Base-by-base conservation (phyloP, 2,329 filamentous ascomycete species). In the Alternaria hordeiaustralica region DNA sequence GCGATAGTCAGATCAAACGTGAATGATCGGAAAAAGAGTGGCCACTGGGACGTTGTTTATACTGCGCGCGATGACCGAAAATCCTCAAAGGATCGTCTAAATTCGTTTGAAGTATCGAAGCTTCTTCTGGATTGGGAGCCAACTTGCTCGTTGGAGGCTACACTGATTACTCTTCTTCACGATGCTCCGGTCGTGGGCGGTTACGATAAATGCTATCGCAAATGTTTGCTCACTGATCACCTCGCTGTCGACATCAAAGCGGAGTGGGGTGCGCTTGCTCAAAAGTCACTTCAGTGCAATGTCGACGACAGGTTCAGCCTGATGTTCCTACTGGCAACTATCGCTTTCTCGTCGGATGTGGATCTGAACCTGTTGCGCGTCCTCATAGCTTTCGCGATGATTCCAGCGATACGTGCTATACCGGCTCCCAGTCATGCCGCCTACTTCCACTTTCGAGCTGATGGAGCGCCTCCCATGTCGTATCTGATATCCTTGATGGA, bases 241-340 rank as follows among this genome's bases (percentile, higher is more conserved):
- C 72, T 87, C 10, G 66, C 74, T 6, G 60, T 78, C 0, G 70
- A 85, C 25, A 54, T 84, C 18, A 66, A 69, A 8, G 33, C 73
- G 3, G 75, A 83, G 30, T 87, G 83, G 83, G 85, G 84, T 1
- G 64, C 79, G 0, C 70, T 87, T 12, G 78, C 82, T 1, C 77
- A 77, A 33, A 71, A 78, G 4, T 84, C 81, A 41, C 71, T 76
- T 21, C 44, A 69, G 1, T 70, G 71, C 1, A 62, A 55, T 0
- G 18, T 13, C 3, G 26, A 72, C 11, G 75, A 81, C 21, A 68
- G 62, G 11, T 82, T 79, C 55, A 65, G 55, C 2, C 66, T 87
- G 15, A 84, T 84, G 74, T 87, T 87, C 56, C 61, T 84, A 0
- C 75, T 87, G 10, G 81, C 79, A 1, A 67, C 80, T 0, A 70